A percentile compares a stretch with the other conserved stretches of the same genome.
Evolutionary conservation across 2,329 filamentous ascomycete species (phyloP).

Genomic region (Pyrenophora teres): DNA sequence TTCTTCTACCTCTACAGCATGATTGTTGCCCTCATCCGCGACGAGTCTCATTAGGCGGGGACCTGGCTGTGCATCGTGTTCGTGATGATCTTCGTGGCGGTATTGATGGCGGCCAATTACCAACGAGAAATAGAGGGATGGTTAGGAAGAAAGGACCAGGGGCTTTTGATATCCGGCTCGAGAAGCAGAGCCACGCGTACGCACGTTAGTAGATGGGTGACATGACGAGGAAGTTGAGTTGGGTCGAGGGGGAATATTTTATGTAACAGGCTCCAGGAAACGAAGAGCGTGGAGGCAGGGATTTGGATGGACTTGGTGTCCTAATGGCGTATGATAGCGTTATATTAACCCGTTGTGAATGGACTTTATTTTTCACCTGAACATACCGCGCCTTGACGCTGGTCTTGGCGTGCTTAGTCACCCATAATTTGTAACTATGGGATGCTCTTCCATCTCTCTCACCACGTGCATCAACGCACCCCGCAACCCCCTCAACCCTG

Average conservation of each 20-base stretch:
- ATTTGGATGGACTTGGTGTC: constrained; percentile 25
- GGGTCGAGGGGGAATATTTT: constrained; percentile 11
- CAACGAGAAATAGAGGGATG: background rate
- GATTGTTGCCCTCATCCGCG: constrained; percentile 94
- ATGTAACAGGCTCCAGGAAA: constrained; percentile 3
- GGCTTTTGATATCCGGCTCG: constrained; percentile 21
- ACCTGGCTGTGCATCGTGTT: constrained; percentile 9
- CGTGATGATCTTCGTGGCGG: constrained; percentile 3
- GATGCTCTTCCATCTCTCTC: constrained; percentile 2
- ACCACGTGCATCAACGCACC: background rate
- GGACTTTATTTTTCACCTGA: constrained; percentile 16
- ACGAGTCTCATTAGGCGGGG: constrained; percentile 74
- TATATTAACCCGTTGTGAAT: constrained; percentile 36
- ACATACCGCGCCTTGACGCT: background rate
- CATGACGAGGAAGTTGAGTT: constrained; percentile 1
- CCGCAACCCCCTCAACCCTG: background rate
- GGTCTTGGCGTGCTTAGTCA: constrained; percentile 27
- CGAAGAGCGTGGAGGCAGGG: background rate
- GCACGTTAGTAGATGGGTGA: constrained; percentile 15
- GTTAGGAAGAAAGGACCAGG: background rate
- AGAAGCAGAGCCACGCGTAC: constrained; percentile 14
- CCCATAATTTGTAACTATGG: constrained; percentile 10
- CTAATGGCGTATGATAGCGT: constrained; percentile 43
- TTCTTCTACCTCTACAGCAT: constrained; percentile 99
- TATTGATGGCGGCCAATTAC: constrained; percentile 3